Evolutionary conservation across 345 rosid genomes (phyloP).

Genomic region (Jatropha curcas): DNA sequence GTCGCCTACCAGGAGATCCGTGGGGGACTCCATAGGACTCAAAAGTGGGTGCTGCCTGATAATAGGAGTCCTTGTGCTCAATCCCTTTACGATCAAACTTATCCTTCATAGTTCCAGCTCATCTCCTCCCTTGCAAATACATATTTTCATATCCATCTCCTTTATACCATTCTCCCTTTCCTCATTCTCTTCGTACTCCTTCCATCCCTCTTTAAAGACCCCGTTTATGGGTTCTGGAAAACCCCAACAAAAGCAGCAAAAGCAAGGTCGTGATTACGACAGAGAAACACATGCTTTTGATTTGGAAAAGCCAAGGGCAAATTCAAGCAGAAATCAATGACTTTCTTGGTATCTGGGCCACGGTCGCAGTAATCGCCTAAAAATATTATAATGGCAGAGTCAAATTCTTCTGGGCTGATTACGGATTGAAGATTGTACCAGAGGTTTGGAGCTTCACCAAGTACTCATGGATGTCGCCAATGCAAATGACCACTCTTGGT

Average conservation of each 20-base stretch:
- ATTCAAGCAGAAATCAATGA: slow-evolving; percentile 59
- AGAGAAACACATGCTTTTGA: slow-evolving; percentile 61
- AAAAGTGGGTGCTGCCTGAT: slow-evolving; percentile 76
- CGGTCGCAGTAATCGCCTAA: slow-evolving; percentile 94
- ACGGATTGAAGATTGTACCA: slow-evolving; percentile 66
- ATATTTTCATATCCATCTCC: slow-evolving; percentile 62
- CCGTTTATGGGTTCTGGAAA: slow-evolving; percentile 54
- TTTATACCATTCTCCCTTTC: slow-evolving; percentile 73
- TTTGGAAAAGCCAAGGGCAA: slow-evolving; percentile 49
- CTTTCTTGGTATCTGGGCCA: slow-evolving; percentile 63
- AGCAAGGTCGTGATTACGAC: slow-evolving; percentile 81
- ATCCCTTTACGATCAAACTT: slow-evolving; percentile 49
- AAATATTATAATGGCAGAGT: slow-evolving; percentile 66
- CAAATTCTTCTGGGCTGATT: slow-evolving; percentile 45
- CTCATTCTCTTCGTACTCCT: slow-evolving; percentile 52
- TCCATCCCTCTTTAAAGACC: slow-evolving; percentile 58
- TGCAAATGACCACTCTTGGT: slow-evolving; percentile 56
- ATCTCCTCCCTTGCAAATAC: slow-evolving; percentile 76
- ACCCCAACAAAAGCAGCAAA: slow-evolving; percentile 65
- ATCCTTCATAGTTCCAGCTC: slow-evolving; percentile 60
- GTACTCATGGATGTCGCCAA: slow-evolving; percentile 89
- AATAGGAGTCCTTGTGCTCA: slow-evolving; percentile 60
- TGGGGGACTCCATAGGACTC: slow-evolving; percentile 72
- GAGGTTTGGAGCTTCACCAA: slow-evolving; percentile 54
- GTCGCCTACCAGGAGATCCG: slow-evolving; percentile 81